phyloP scores from a whole-genome alignment of 2,329 filamentous ascomycete genomes.

The Camillea tinctor region DNA sequence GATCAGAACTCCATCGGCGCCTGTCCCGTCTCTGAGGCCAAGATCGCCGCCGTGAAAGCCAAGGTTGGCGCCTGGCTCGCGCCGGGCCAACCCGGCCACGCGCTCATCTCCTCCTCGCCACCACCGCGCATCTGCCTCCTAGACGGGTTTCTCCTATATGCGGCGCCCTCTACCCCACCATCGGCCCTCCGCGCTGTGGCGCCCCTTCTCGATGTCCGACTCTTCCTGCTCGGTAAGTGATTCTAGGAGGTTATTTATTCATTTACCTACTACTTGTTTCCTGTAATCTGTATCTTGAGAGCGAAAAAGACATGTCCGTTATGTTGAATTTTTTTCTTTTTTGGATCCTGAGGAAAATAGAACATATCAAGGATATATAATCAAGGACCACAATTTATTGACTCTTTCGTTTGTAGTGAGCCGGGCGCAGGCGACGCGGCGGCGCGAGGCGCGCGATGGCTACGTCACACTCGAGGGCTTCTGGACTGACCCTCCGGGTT shows the following conservation, averaged over 20 bases:
- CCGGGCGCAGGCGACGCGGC: conserved; percentile 60
- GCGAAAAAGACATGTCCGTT: too few relatives aligned
- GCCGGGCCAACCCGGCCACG: conserved; percentile 44
- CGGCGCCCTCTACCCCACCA: conserved; percentile 32
- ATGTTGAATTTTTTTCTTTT: too few relatives aligned
- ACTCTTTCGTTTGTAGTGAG: too few relatives aligned
- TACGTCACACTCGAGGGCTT: conserved; percentile 87
- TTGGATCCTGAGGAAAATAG: too few relatives aligned
- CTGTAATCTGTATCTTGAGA: too few relatives aligned
- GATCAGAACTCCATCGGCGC: conserved; percentile 61
- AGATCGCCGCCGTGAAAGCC: conserved; percentile 45
- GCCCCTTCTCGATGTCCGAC: conserved; percentile 66
- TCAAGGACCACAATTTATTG: too few relatives aligned
- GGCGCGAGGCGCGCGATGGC: conserved; percentile 67
- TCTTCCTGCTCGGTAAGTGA: conserved; percentile 80
- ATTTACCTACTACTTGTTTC: too few relatives aligned
- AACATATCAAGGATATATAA: too few relatives aligned
- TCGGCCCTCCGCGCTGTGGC: conserved; percentile 23
- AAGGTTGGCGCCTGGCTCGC: conserved; percentile 49
- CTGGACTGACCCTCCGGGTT: conserved; percentile 91
- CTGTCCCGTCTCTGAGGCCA: conserved; percentile 49
- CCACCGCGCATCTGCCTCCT: conserved; percentile 64
- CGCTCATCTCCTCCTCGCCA: conserved; percentile 22
- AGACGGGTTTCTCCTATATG: conserved; percentile 87
- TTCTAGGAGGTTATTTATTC: too few relatives aligned